Percentiles rank a stretch among this genome's conserved stretches.
phyloP scores from a whole-genome alignment of 1,284 basidiomycete species.

The Apiotrichum akiyoshidainum region DNA sequence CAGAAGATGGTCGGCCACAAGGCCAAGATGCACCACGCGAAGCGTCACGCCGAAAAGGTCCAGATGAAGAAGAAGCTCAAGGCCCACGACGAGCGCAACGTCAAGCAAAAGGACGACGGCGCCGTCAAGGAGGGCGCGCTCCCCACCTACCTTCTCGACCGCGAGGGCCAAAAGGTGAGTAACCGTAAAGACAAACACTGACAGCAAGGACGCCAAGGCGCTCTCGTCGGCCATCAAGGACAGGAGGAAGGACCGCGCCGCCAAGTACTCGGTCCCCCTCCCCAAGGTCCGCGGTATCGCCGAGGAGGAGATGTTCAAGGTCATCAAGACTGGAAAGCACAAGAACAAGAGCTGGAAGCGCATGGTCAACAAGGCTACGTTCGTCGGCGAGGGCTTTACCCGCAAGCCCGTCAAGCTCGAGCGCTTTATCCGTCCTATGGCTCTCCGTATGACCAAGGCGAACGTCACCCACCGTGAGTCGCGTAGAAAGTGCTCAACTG shows the following conservation, averaged over 20 bases:
- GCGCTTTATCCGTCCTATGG: slow-evolving; percentile 96
- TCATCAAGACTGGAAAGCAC: slow-evolving; percentile 95
- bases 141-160: slow-evolving; percentile 91
- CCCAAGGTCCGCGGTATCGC: slow-evolving; percentile 98
- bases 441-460: slow-evolving; percentile 93
- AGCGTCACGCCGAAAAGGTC: slow-evolving; percentile 94
- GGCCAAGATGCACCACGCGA: slow-evolving; percentile 95
- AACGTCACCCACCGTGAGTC: slow-evolving; percentile 95
- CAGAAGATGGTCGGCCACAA: slow-evolving; percentile 96
- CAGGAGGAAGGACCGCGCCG: slow-evolving; percentile 98
- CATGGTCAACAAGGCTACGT: slow-evolving; percentile 99
- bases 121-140: slow-evolving; percentile 82
- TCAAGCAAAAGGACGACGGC: slow-evolving; percentile 85
- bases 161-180: slow-evolving; percentile 78
- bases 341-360: slow-evolving; percentile 98
- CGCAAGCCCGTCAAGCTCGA: slow-evolving; percentile 99
- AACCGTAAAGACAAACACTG: not conserved
- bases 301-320: slow-evolving; percentile 99
- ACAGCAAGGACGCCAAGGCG: slow-evolving; percentile 77
- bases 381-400: slow-evolving; percentile 97
- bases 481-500: not conserved
- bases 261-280: slow-evolving; percentile 93
- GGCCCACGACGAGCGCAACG: slow-evolving; percentile 96
- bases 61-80: slow-evolving; percentile 99
- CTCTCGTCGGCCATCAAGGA: slow-evolving; percentile 98